A percentile compares a stretch with the other conserved stretches of the same genome.
These are phyloP conservation scores for Entamoeba invadens DNA, from an alignment of 208 protist genomes.

Conservation along the genomic window DNA sequence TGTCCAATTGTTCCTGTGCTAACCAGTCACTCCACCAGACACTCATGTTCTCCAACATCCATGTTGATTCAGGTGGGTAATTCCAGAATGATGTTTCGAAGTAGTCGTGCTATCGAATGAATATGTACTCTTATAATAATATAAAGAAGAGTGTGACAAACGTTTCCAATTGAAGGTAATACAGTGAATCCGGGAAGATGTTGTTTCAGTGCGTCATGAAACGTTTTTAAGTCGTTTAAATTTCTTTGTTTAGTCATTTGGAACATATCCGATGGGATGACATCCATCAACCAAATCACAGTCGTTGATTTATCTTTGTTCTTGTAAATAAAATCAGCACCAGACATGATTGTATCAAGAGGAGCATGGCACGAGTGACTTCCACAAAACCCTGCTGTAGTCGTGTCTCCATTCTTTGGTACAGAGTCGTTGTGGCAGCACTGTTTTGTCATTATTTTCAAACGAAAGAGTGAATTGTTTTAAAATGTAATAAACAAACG, in stretches of 20 bases:
- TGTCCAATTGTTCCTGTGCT: not conserved
- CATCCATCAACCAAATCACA: not conserved
- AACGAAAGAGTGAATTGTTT: too few relatives aligned
- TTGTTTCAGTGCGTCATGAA: not conserved
- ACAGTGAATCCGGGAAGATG: not conserved
- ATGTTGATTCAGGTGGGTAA: not conserved
- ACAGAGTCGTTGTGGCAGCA: not conserved
- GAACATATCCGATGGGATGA: not conserved
- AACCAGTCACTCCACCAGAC: not conserved
- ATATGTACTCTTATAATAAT: too few relatives aligned
- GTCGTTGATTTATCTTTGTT: not conserved
- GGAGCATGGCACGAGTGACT: not conserved
- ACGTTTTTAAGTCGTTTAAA: not conserved
- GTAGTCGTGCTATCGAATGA: not conserved
- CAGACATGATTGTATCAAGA: not conserved
- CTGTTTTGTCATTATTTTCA: too few relatives aligned
- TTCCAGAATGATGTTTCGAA: not conserved
- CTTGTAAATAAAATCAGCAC: not conserved
- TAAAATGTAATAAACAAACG: not conserved
- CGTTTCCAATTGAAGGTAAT: not conserved
- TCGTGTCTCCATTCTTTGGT: not conserved
- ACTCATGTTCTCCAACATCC: not conserved
- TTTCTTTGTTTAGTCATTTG: not conserved
- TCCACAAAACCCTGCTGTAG: not conserved
- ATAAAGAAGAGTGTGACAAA: too few relatives aligned